A percentile compares a stretch with the other conserved stretches of the same genome.
Conservation (phyloP, 371 early-diverging fungal genomes). For the Umbelopsis sp. region DNA sequence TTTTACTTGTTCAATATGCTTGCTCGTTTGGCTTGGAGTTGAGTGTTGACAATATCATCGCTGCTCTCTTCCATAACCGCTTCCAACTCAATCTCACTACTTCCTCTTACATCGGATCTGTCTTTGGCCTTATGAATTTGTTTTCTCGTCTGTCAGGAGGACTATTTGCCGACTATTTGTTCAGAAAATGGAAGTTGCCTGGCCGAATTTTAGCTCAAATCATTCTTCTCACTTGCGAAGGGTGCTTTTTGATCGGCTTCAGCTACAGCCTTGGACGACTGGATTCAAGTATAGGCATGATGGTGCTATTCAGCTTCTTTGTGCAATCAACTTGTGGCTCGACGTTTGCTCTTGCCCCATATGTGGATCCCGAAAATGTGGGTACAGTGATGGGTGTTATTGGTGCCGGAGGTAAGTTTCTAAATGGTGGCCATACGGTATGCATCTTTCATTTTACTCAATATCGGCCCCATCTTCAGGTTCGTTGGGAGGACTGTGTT, state of each 20-base stretch:
- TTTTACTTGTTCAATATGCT: constrained; percentile 58
- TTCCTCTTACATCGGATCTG: constrained; percentile 57
- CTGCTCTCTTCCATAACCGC: constrained; percentile 29
- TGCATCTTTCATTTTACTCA: not conserved
- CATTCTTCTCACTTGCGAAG: constrained; percentile 39
- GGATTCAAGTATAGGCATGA: constrained; percentile 32
- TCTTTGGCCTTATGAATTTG: constrained; percentile 68
- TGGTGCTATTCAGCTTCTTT: constrained; percentile 47
- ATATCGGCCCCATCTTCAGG: not conserved
- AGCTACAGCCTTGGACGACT: constrained; percentile 28
- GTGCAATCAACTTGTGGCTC: constrained; percentile 43
- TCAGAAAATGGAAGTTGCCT: constrained; percentile 17
- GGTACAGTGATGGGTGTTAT: constrained; percentile 34
- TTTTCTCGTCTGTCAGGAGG: constrained; percentile 66
- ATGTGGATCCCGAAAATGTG: constrained; percentile 26
- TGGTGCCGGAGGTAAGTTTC: constrained; percentile 39
- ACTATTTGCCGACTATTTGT: constrained; percentile 37
- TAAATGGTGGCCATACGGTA: not conserved
- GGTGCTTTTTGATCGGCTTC: constrained; percentile 32
- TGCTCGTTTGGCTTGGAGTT: constrained; percentile 71
- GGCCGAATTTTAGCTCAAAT: constrained; percentile 42
- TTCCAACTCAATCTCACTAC: constrained; percentile 46
- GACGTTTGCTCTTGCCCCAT: constrained; percentile 32
- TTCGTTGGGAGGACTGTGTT: not conserved
- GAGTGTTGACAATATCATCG: constrained; percentile 62